Base-by-base conservation (phyloP, 2,329 filamentous ascomycete species). In the Pseudogymnoascus sp. region DNA sequence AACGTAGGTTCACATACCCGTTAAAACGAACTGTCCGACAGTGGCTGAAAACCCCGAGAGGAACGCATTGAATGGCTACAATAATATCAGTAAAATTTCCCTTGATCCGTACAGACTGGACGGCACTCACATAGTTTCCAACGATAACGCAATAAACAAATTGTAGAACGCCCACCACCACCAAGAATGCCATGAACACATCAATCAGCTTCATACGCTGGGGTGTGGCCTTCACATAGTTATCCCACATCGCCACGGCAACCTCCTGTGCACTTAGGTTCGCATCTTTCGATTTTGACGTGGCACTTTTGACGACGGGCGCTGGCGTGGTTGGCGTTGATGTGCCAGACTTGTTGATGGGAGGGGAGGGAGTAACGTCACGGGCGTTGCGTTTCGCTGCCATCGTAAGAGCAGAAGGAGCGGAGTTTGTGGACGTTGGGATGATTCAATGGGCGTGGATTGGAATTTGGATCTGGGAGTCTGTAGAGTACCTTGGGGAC, bases 11-110 rank as follows among this genome's bases (percentile, higher is more conserved):
- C 21, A 71, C 79, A 73, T 87, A 81, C 91, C 91, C 60, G 94
- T 97, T 69, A 99, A 85, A 66, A 99, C 94, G 75, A 99, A 99
- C 75, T 99, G 94, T 66, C 94, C 94, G 67, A 99, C 93, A 1
- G 93, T 94, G 14, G 93, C 91, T 66, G 86, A 87, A 80, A 99
- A 99, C 59, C 94, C 95, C 33, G 92, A 91, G 33, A 99, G 85
- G 80, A 99, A 99, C 67, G 95, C 94, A 76, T 99, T 99, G 82
- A 99, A 99, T 8, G 94, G 94, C 93, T 97, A 72, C 59, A 68
- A n/a, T 56, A 16, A 44, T 21, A 62, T 68, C 44, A 69, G 63
- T 63, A 60, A 21, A 50, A 18, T 28, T 59, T 16, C 40, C 25
- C 59, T 31, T 28, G n/a, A 50, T 40, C 14, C 25, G 38, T 37